Conservation (phyloP, 2,329 filamentous ascomycete species). For the Penicillium sp. region DNA sequence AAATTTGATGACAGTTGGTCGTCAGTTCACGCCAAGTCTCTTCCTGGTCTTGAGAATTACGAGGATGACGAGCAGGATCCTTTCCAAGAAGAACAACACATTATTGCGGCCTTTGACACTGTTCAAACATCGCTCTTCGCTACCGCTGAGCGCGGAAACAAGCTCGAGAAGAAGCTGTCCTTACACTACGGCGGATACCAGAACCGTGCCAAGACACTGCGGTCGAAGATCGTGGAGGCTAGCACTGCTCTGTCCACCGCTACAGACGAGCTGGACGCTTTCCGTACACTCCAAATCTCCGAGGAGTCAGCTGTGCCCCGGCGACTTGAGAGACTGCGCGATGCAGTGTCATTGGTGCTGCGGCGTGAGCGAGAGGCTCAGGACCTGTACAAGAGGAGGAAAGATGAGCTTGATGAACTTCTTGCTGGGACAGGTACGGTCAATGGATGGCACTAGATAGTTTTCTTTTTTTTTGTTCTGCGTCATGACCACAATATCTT, state of each 20-base stretch:
- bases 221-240: conserved; percentile 74
- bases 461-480: conserved; percentile 6
- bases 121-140: conserved; percentile 71
- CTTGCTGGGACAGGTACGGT: conserved; percentile 32
- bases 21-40: conserved; percentile 47
- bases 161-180: conserved; percentile 88
- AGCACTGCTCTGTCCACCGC: conserved; percentile 72
- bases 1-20: conserved; percentile 54
- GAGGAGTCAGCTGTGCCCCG: conserved; percentile 74
- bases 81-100: conserved; percentile 54
- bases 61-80: conserved; percentile 69
- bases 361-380: conserved; percentile 86
- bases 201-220: conserved; percentile 75
- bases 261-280: conserved; percentile 67
- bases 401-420: conserved; percentile 72
- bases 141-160: conserved; percentile 76
- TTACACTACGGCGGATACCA: conserved; percentile 88
- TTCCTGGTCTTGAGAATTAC: conserved; percentile 80
- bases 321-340: conserved; percentile 70
- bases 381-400: conserved; percentile 72
- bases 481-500: conserved; percentile 6
- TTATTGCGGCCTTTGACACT: conserved; percentile 70
- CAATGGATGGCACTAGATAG: conserved; percentile 40
- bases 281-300: conserved; percentile 70
- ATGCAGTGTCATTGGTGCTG: conserved; percentile 79